phyloP scores from a whole-genome alignment of 768 basidiomycete species.

The Dendrothele bispora region DNA sequence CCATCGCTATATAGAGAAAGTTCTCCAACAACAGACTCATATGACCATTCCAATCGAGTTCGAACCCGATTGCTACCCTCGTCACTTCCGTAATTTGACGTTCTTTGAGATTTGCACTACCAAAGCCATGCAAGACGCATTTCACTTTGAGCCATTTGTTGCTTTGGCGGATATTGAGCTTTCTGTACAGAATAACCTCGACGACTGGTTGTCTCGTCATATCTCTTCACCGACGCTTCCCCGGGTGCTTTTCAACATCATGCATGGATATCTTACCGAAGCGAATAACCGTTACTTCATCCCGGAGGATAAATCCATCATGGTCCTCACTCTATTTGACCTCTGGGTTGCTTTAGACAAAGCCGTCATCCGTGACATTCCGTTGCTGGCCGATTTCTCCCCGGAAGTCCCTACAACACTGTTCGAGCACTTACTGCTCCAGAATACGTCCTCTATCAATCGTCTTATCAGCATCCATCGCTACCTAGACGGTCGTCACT shows the following conservation, averaged over 20 bases:
- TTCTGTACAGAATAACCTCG: slow-evolving; percentile 27
- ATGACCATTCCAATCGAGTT: too few relatives aligned
- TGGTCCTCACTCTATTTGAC: slow-evolving; percentile 45
- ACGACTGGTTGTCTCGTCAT: slow-evolving; percentile 32
- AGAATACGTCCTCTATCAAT: too few relatives aligned
- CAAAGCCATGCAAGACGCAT: too few relatives aligned
- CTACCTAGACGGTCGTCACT: too few relatives aligned
- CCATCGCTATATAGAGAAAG: slow-evolving; percentile 22
- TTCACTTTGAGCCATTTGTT: slow-evolving; percentile 8
- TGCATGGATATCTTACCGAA: slow-evolving; percentile 21
- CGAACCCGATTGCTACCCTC: slow-evolving; percentile 20
- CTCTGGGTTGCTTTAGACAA: slow-evolving; percentile 51
- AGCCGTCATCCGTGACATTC: slow-evolving; percentile 28
- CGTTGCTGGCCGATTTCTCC: slow-evolving; percentile 42
- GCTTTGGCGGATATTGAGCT: slow-evolving; percentile 38
- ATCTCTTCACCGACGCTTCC: slow-evolving; percentile 13
- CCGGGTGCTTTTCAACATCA: slow-evolving; percentile 24
- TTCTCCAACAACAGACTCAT: slow-evolving; percentile 6
- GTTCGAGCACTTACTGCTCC: slow-evolving; percentile 43
- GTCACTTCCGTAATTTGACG: too few relatives aligned
- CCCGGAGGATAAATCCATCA: slow-evolving; percentile 39
- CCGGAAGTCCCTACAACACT: slow-evolving; percentile 40
- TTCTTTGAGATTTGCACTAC: too few relatives aligned
- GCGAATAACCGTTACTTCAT: slow-evolving; percentile 29
- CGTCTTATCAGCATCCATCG: too few relatives aligned